Evolutionary conservation across 352 stramenopile species (phyloP).

Genomic region (Bremia lactucae): DNA sequence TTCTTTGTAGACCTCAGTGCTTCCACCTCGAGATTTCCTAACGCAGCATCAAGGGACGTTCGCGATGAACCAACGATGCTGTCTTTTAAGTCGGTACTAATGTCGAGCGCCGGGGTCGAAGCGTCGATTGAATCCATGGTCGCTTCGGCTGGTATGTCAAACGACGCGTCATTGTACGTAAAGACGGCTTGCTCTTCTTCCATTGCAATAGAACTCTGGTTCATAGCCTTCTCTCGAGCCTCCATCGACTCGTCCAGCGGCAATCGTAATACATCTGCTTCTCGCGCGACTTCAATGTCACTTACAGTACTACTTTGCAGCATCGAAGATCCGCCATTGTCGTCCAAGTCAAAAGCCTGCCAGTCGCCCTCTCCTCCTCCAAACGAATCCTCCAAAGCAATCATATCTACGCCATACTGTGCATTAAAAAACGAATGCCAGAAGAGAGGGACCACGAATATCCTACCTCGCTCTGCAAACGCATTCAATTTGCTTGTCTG

Average conservation of each 20-base stretch:
- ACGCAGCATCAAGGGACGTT: conserved; percentile 49
- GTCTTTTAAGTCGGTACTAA: conserved; percentile 58
- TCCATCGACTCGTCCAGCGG: conserved; percentile 49
- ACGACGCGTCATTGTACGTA: conserved; percentile 47
- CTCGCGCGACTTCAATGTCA: conserved; percentile 74
- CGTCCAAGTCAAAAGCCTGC: conserved; percentile 77
- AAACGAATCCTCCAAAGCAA: conserved; percentile 68
- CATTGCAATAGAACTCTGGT: conserved; percentile 22
- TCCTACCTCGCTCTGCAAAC: conserved; percentile 37
- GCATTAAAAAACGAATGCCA: conserved; percentile 1
- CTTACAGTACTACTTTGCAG: conserved; percentile 62
- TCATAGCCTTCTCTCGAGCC: conserved; percentile 37
- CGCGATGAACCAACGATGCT: conserved; percentile 56
- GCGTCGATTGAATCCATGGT: conserved; percentile 24
- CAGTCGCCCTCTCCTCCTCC: conserved; percentile 51
- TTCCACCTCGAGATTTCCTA: conserved; percentile 36
- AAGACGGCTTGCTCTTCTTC: conserved; percentile 35
- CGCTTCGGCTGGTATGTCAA: conserved; percentile 32
- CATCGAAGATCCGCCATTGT: conserved; percentile 35
- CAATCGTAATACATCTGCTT: conserved; percentile 42
- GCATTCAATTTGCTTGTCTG: conserved; percentile 37
- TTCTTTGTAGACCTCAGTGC: conserved; percentile 57
- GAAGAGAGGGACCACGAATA: not conserved
- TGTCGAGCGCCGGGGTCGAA: conserved; percentile 37
- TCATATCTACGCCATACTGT: too few relatives aligned